Conservation (phyloP, 1,284 basidiomycete genomes). For the Rhodotorula mucilaginosa region DNA sequence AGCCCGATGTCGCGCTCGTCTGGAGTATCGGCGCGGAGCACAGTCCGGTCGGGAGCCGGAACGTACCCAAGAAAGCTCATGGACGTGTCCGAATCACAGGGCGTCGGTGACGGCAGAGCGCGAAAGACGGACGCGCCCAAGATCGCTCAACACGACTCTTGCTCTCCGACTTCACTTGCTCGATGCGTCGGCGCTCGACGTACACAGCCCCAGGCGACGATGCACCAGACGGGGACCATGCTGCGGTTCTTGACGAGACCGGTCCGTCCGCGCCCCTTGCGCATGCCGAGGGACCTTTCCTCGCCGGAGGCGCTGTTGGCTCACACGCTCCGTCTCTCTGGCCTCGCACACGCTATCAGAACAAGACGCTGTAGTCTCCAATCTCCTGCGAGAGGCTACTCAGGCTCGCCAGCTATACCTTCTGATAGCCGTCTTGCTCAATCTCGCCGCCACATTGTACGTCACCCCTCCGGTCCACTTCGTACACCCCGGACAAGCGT, state of each 20-base stretch:
- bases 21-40: too few relatives aligned
- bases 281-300: neutral
- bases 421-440: too few relatives aligned
- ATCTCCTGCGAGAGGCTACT: too few relatives aligned
- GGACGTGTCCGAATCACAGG: too few relatives aligned
- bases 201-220: neutral
- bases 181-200: neutral
- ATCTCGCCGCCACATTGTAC: too few relatives aligned
- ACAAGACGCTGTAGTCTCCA: too few relatives aligned
- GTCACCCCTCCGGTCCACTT: too few relatives aligned
- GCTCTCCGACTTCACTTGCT: neutral
- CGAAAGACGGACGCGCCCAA: neutral
- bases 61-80: constrained; percentile 33
- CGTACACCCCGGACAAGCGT: too few relatives aligned
- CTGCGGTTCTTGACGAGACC: neutral
- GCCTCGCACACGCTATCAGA: too few relatives aligned
- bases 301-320: neutral
- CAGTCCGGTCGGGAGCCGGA: neutral
- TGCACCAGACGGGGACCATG: neutral
- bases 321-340: too few relatives aligned
- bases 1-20: neutral
- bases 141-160: neutral
- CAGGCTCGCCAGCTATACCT: too few relatives aligned
- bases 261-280: neutral
- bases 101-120: too few relatives aligned